phyloP scores from a whole-genome alignment of 495 filamentous ascomycete species.

The Zalerion maritima region DNA sequence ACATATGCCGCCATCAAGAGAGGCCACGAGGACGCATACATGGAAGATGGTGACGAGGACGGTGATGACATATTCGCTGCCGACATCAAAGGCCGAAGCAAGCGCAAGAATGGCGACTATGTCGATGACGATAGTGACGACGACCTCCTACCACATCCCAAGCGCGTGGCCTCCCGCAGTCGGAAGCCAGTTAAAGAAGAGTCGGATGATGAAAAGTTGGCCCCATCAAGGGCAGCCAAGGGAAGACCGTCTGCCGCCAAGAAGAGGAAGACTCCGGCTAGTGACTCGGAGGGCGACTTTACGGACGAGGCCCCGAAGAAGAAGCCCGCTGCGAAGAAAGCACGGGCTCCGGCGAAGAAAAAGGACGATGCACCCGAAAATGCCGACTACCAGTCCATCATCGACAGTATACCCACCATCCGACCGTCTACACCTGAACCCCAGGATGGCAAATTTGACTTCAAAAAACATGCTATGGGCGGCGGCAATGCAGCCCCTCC shows the following conservation, averaged over 20 bases:
- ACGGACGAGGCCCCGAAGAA: slow-evolving; percentile 31
- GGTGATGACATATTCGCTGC: slow-evolving; percentile 61
- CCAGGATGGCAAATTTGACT: slow-evolving; percentile 58
- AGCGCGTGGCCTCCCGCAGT: slow-evolving; percentile 25
- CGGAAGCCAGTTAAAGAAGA: slow-evolving; percentile 26
- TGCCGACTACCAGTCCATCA: slow-evolving; percentile 59
- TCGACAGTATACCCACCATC: slow-evolving; percentile 73
- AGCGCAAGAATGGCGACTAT: slow-evolving; percentile 55
- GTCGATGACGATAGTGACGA: slow-evolving; percentile 46
- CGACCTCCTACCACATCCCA: slow-evolving; percentile 35
- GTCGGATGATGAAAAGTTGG: slow-evolving; percentile 22
- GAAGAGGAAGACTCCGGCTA: slow-evolving; percentile 32
- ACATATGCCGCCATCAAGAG: slow-evolving; percentile 32
- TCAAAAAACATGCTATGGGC: slow-evolving; percentile 33
- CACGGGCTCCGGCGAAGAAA: slow-evolving; percentile 45
- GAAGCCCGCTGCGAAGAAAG: slow-evolving; percentile 49
- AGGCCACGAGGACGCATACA: slow-evolving; percentile 30
- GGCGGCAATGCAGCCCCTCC: slow-evolving; percentile 43
- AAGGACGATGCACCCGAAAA: slow-evolving; percentile 42
- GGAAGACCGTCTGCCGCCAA: slow-evolving; percentile 22
- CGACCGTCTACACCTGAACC: slow-evolving; percentile 69
- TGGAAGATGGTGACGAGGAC: slow-evolving; percentile 49
- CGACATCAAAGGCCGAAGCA: slow-evolving; percentile 40
- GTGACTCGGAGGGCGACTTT: slow-evolving; percentile 28
- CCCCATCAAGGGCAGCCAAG: slow-evolving; percentile 20